A percentile compares a stretch with the other conserved stretches of the same genome.
Evolutionary conservation across 1,284 basidiomycete genomes (phyloP).

Genomic region (Apiotrichum brassicae): DNA sequence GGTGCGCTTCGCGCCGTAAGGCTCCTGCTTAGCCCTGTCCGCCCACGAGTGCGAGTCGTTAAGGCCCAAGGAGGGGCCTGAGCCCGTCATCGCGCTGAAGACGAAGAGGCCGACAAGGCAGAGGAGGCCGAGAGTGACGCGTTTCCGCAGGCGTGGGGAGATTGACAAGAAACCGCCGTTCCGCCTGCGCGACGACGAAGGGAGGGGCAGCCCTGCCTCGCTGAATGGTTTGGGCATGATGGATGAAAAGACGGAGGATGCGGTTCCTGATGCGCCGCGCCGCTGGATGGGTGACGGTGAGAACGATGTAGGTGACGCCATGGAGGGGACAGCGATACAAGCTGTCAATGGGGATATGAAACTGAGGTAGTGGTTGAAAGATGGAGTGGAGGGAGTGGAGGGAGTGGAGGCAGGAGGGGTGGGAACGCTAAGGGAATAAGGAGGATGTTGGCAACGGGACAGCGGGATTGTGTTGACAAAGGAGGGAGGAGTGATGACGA

Average conservation of each 20-base stretch:
- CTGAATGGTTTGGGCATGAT: slow-evolving; percentile 2
- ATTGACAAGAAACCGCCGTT: background rate
- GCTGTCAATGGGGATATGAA: background rate
- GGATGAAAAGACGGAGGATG: background rate
- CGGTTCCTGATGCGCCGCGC: background rate
- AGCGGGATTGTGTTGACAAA: no score
- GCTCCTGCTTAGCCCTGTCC: background rate
- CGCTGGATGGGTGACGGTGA: background rate
- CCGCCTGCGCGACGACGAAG: background rate
- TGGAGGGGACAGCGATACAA: slow-evolving; percentile 1
- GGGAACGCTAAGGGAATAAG: no score
- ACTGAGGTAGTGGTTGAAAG: no score
- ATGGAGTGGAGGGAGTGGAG: no score
- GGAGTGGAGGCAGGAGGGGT: no score
- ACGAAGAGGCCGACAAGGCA: background rate
- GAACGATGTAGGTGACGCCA: background rate
- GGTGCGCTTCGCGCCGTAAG: background rate
- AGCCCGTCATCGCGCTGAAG: background rate
- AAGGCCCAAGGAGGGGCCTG: background rate
- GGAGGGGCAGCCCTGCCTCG: background rate
- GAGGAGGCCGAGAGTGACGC: background rate
- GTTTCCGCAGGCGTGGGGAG: background rate
- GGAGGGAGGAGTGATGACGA: no score
- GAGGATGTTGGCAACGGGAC: no score
- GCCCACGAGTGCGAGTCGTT: background rate